Evolutionary conservation across 257 asterid species (phyloP), one percentile per base, ranked within the genome.

Genomic region (Dorcoceras hygrometricum): DNA sequence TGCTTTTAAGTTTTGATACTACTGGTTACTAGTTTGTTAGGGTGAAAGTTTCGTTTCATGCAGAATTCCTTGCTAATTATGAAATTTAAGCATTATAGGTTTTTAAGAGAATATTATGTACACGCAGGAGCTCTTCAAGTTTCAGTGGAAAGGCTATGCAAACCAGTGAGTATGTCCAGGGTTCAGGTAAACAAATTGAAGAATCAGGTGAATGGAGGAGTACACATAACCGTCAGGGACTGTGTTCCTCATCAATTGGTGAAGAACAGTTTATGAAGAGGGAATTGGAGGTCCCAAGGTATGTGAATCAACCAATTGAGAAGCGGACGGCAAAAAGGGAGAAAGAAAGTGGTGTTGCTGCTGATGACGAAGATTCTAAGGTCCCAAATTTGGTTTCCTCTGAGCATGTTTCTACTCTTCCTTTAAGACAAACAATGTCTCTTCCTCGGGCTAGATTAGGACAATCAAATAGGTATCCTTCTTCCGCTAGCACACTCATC

Each of bases 191-290:
- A 74, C 72, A 65, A 68, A 55, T 66, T 68, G 83, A 74, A n/a
- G 85, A 71, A 53, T 58, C 78, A 43, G 73, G 77, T 68, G 86
- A 84, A 39, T 86, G 96, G 91, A 87, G 81, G 79, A 82, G 74
- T 72, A 84, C 83, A 0, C 87, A 63, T 46, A 83, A 75, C 67
- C 79, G 77, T 68, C 74, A 73, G 59, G 78, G 71, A 59, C 36
- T 43, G 51, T 77, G 73, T 51, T 32, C 65, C 5, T 51, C 78
- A 26, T 58, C 73, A 65, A 66, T 73, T 71, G 78, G 59, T 69
- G 76, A 48, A 62, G 84, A 63, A 70, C 19, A 27, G 65, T 58
- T 28, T 68, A 32, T 57, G 23, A 51, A 59, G 60, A 70, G 61
- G 20, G 86, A 71, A 69, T 63, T 62, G 53, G 80, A 58, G 20